These are phyloP conservation scores for Wallacemonas sp. DNA, from an alignment of 208 protist genomes.

Conservation along the genomic window DNA sequence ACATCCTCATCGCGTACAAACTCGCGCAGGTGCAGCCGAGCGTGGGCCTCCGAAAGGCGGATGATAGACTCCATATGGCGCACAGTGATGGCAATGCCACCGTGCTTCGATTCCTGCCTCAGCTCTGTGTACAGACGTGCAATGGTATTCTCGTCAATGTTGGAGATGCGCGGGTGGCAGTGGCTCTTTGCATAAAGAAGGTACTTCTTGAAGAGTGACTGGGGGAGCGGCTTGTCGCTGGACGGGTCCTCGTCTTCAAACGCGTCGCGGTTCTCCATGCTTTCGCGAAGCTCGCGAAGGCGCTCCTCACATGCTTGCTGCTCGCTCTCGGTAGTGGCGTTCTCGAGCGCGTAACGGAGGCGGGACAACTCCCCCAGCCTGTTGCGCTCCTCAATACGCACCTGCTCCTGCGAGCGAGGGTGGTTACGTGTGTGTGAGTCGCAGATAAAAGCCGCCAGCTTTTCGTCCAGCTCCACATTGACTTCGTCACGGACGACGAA, in stretches of 20 bases:
- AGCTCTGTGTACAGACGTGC: conserved; percentile 96
- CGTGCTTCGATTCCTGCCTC: conserved; percentile 92
- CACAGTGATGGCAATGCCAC: conserved; percentile 97
- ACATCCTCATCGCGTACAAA: conserved; percentile 97
- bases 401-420: conserved; percentile 75
- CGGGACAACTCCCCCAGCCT: conserved; percentile 54
- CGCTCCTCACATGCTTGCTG: conserved; percentile 48
- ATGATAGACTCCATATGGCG: conserved; percentile 99
- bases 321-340: conserved; percentile 64
- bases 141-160: conserved; percentile 95
- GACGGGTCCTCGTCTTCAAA: conserved; percentile 84
- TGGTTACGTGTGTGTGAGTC: conserved; percentile 93
- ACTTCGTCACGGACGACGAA: conserved; percentile 96
- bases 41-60: conserved; percentile 97
- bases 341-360: conserved; percentile 68
- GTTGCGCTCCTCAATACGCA: conserved; percentile 38
- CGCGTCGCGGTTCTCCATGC: conserved; percentile 25
- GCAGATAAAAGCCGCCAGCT: conserved; percentile 96
- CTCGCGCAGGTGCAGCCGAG: conserved; percentile 96
- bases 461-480: conserved; percentile 94
- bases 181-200: conserved; percentile 96
- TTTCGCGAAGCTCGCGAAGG: conserved; percentile 48
- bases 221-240: conserved; percentile 86
- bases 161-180: conserved; percentile 89
- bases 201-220: conserved; percentile 98